phyloP scores from a whole-genome alignment of 2,329 filamentous ascomycete genomes.

The Metarhizium humberi region DNA sequence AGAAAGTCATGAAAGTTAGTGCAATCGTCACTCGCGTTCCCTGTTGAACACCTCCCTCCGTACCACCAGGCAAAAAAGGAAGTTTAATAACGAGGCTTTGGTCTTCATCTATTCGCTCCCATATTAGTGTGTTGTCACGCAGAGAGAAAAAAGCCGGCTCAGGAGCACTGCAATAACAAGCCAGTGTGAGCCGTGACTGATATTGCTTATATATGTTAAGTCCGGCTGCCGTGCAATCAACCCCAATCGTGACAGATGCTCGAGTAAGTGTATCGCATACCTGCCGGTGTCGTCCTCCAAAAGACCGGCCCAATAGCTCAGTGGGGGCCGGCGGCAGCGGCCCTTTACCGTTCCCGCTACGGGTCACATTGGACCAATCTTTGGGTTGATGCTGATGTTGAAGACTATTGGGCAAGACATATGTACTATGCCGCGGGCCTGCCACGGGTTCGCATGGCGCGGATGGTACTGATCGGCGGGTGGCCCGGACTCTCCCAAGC shows the following conservation, averaged over 20 bases:
- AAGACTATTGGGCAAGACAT: background rate
- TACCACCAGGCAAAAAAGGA: too few species aligned
- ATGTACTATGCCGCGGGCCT: background rate
- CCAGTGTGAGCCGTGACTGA: too few species aligned
- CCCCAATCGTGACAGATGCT: background rate
- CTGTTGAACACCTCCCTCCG: too few species aligned
- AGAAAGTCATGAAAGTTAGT: too few species aligned
- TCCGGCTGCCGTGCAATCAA: background rate
- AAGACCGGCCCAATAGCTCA: background rate
- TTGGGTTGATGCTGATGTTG: background rate
- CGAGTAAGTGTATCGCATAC: too few species aligned
- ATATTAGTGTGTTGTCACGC: too few species aligned
- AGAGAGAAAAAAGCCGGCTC: too few species aligned
- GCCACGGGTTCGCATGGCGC: background rate
- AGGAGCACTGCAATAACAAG: too few species aligned
- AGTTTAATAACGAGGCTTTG: too few species aligned
- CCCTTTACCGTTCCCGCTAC: background rate
- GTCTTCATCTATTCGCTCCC: too few species aligned
- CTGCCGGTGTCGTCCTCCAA: background rate
- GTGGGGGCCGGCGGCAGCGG: background rate
- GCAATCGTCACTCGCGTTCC: too few species aligned
- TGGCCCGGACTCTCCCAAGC: background rate
- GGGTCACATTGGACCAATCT: background rate
- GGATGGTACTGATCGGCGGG: background rate
- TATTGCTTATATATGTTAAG: background rate